Percentiles rank a stretch among this genome's conserved stretches.
phyloP scores from a whole-genome alignment of 163 green algal species.

The Volvox carteri region DNA sequence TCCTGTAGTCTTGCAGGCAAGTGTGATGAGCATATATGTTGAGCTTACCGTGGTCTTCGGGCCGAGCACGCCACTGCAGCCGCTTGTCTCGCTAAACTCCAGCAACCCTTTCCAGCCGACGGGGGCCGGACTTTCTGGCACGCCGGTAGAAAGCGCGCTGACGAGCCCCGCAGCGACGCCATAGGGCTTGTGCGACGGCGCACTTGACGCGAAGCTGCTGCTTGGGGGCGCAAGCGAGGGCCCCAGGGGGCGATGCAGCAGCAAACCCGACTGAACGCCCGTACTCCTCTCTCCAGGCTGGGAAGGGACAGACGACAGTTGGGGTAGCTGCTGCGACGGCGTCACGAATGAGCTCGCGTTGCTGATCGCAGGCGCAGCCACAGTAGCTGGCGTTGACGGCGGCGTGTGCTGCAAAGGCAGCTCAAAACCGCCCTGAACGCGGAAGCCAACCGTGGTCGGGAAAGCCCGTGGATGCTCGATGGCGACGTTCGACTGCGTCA shows the following conservation, averaged over 20 bases:
- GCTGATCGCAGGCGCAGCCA: background rate
- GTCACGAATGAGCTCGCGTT: conserved; percentile 26
- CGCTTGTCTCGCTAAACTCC: conserved; percentile 69
- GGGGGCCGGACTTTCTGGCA: background rate
- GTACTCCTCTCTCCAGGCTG: background rate
- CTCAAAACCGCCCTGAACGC: conserved; percentile 44
- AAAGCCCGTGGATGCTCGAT: conserved; percentile 48
- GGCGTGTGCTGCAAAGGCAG: conserved; percentile 33
- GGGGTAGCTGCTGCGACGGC: conserved; percentile 40
- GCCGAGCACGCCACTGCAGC: conserved; percentile 64
- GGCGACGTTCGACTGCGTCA: conserved; percentile 47
- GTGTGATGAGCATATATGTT: no score
- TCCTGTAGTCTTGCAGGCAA: no score
- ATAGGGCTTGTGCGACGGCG: background rate
- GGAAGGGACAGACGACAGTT: conserved; percentile 15
- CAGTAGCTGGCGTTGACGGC: background rate
- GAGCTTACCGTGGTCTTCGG: conserved; percentile 42
- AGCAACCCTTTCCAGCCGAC: conserved; percentile 72
- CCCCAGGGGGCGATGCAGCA: conserved; percentile 27
- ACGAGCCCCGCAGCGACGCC: background rate
- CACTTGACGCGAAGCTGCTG: conserved; percentile 36
- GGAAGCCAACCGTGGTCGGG: conserved; percentile 51
- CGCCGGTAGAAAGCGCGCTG: conserved; percentile 21
- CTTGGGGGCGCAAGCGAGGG: background rate
- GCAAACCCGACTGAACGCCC: background rate